phyloP scores from a whole-genome alignment of 2,329 filamentous ascomycete genomes.

The Colletotrichum sp. region DNA sequence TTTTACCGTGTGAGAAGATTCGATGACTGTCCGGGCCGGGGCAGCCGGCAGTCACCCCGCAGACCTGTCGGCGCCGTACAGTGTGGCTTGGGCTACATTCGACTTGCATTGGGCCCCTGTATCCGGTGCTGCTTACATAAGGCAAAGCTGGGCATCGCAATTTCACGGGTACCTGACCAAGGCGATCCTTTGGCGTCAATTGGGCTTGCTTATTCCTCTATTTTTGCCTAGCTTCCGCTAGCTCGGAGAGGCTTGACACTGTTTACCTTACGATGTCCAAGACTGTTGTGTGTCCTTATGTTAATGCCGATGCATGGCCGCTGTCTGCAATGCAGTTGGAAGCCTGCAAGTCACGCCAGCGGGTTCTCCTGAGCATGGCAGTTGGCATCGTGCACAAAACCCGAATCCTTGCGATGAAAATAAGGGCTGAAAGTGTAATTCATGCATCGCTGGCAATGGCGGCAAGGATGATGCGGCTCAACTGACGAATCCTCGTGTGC shows the following conservation, averaged over 20 bases:
- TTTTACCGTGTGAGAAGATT: not conserved
- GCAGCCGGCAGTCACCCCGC: not conserved
- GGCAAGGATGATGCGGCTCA: slow-evolving; percentile 15
- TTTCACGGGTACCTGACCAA: slow-evolving; percentile 12
- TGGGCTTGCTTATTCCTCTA: not conserved
- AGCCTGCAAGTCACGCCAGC: not conserved
- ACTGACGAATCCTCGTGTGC: not conserved
- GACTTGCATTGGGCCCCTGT: not conserved
- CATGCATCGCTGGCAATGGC: not conserved
- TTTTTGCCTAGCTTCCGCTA: not conserved
- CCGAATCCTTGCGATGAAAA: slow-evolving; percentile 3
- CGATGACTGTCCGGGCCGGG: slow-evolving; percentile 3
- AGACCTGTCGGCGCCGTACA: not conserved
- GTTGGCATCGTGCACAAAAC: not conserved
- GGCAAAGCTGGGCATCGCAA: not conserved
- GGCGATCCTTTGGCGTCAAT: not conserved
- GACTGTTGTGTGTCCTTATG: not conserved
- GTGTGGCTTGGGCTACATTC: not conserved
- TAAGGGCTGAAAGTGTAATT: slow-evolving; percentile 8
- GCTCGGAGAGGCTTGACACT: not conserved
- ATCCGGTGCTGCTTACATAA: not conserved
- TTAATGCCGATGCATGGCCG: not conserved
- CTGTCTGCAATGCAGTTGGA: not conserved
- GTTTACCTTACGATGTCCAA: not conserved
- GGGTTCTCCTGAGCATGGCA: not conserved